Percentiles rank a stretch among this genome's conserved stretches.
phyloP scores from a whole-genome alignment of 768 basidiomycete genomes.

The Lentinula raphanica region DNA sequence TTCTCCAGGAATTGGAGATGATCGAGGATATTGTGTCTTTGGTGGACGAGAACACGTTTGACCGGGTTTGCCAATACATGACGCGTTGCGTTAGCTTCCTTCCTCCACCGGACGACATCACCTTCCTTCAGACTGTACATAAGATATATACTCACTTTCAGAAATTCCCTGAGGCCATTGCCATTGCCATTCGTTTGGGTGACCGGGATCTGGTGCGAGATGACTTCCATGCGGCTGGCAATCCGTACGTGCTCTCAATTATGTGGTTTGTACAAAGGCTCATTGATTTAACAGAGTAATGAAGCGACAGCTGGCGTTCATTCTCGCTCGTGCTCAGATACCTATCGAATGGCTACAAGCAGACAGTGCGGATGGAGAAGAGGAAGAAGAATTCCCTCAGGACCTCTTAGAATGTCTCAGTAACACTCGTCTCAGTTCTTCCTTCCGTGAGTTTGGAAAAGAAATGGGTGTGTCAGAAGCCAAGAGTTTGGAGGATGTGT shows the following conservation, averaged over 20 bases:
- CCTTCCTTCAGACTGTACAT: constrained; percentile 86
- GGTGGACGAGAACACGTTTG: constrained; percentile 84
- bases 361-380: constrained; percentile 43
- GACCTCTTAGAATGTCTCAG: constrained; percentile 83
- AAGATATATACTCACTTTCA: constrained; percentile 81
- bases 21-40: constrained; percentile 71
- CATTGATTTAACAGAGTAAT: constrained; percentile 49
- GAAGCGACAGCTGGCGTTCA: constrained; percentile 92
- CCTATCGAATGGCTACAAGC: constrained; percentile 85
- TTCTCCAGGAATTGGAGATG: constrained; percentile 90
- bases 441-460: constrained; percentile 90
- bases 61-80: constrained; percentile 94
- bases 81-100: constrained; percentile 88
- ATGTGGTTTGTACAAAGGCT: not conserved
- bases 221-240: constrained; percentile 87
- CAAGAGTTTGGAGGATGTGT: constrained; percentile 93
- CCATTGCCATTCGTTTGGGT: constrained; percentile 78
- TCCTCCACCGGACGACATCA: constrained; percentile 86
- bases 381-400: constrained; percentile 62
- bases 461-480: constrained; percentile 88
- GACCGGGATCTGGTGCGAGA: constrained; percentile 75
- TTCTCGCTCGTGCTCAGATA: constrained; percentile 88
- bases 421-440: constrained; percentile 76
- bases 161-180: constrained; percentile 87
- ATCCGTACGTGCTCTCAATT: constrained; percentile 53